Evolutionary conservation across 225 moss, liverwort and hornwort species (phyloP), one percentile per base, ranked within the genome.

Genomic region (Bryoerythrophyllum caledonicum): DNA sequence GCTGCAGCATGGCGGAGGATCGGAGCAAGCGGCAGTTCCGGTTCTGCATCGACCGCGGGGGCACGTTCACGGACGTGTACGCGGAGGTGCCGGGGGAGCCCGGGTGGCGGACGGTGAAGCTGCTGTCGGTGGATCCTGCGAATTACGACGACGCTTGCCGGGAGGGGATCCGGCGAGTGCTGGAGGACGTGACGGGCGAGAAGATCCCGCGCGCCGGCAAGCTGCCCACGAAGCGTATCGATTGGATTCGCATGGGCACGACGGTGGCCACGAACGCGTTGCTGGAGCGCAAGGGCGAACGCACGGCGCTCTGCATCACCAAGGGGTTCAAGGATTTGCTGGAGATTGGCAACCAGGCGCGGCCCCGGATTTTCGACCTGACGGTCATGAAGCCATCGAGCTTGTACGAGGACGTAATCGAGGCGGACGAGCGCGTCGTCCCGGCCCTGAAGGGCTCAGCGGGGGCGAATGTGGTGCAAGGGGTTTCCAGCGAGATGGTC

Each of bases 191-290:
- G 62, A 93, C 93, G 0, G 91, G 97, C 23, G 86, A 93, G 9
- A 68, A 84, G 68, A 93, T 94, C 17, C 64, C 91, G 10, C 85
- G 97, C 25, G 78, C 91, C 16, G 80, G 81, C 23, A 99, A 95
- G 68, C 88, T 99, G n/a, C 97, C 97, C 23, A 99, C 97, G 24
- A 90, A 91, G 5, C 89, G 83, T 58, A 84, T 99, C 21, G 97
- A 99, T 81, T 99, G 97, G 97, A 99, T 99, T 75, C 90, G 97
- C 68, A 99, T 99, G 95, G 97, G 97, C 40, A 99, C 95, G 49
- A 99, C 97, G 4, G 97, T 99, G 60, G 95, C 97, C 52, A 99
- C 99, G 71, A 99, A 99, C 85, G 99, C 99, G 40, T 65, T 99
- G 37, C 82, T 99, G 28, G 99, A 99, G 60, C 86, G 99, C 34